Base-by-base conservation (phyloP, 2,329 filamentous ascomycete genomes). In the Penicillium nordicum region DNA sequence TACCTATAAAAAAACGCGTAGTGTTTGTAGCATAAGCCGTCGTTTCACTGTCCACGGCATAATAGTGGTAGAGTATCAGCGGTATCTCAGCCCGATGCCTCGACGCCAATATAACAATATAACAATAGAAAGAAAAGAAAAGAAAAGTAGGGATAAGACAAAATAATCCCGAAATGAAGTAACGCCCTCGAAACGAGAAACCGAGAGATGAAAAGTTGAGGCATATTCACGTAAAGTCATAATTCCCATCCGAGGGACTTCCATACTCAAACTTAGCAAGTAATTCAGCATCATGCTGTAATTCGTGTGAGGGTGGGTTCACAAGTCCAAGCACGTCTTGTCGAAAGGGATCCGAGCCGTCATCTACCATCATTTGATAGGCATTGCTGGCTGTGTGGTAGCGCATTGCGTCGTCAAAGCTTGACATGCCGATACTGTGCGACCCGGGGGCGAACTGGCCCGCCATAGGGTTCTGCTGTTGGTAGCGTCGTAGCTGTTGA, bases 351-450 rank as follows among this genome's bases (percentile, higher is more conserved):
- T 75, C 73, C 14, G 74, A 72, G 9, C 68, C 66, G 50, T 76
- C 74, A 40, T 76, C 72, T 23, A 76, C 73, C 69, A 76, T 74
- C 64, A 76, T 72, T 55, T 75, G 72, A 54, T 76, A 77, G 37
- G 74, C 74, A 50, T 71, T 71, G 47, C 55, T 66, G 10, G 69
- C 62, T 14, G 70, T 64, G 50, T 74, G 72, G 48, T 73, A 72
- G 25, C 74, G 72, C 55, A 76, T 68, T 23, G 72, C 64, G 41
- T 74, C 73, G 37, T 75, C 73, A 59, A 76, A 76, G 43, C 67
- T 70, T 5, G 68, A 57, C 41, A 71, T 66, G 23, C 67, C 63
- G 47, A 76, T 59, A 40, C 57, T 64, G 37, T 74, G 71, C 1
- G 68, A 52, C 6, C 63, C 64, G 21, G 72, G 69, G 4, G 66